These are phyloP conservation scores for Eucalyptus sp. DNA, from an alignment of 345 rosid species.

Conservation along the genomic window DNA sequence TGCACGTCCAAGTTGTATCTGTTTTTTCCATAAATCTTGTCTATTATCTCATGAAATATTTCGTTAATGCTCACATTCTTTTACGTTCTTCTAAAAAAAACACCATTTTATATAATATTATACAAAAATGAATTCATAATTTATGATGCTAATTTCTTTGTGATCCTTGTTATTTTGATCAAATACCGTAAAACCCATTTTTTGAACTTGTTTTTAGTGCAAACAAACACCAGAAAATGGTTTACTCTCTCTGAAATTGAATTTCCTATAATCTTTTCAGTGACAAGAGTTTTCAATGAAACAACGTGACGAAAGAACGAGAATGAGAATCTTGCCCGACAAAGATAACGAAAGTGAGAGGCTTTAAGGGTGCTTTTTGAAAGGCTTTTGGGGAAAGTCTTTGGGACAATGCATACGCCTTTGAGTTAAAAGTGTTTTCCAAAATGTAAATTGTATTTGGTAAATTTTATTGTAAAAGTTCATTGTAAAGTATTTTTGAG, in stretches of 20 bases:
- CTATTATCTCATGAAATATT: not conserved
- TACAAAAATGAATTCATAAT: not conserved
- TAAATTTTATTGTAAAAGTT: no score
- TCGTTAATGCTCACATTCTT: not conserved
- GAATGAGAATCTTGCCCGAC: not conserved
- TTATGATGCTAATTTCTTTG: not conserved
- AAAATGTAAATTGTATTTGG: no score
- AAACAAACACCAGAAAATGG: not conserved
- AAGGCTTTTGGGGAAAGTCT: no score
- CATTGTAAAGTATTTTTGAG: no score
- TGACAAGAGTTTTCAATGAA: not conserved
- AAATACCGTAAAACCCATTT: not conserved
- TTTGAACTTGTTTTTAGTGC: not conserved
- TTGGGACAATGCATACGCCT: no score
- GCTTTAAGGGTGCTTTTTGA: no score
- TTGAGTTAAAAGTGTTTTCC: no score
- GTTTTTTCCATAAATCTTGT: not conserved
- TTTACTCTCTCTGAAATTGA: not conserved
- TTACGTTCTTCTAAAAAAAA: no score
- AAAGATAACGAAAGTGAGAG: not conserved
- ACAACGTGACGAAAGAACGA: not conserved
- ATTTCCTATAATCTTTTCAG: not conserved
- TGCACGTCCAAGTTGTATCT: not conserved
- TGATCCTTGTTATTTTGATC: not conserved
- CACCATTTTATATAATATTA: not conserved